Evolutionary conservation across 2,329 filamentous ascomycete genomes (phyloP), one percentile per base, ranked within the genome.

Genomic region (Trichoderma oligosporum): DNA sequence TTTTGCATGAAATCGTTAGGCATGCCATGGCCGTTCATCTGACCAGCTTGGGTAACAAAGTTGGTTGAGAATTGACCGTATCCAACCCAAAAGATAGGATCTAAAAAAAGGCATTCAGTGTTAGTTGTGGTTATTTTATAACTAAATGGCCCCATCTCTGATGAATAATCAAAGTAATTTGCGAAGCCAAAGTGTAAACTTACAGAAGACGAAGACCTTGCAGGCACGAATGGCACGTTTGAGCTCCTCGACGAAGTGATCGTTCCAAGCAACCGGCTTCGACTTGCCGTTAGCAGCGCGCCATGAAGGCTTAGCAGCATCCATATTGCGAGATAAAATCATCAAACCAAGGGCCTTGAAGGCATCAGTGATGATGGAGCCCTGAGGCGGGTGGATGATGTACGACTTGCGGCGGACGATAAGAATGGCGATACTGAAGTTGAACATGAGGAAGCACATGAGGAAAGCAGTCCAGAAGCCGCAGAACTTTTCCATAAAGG

Each of bases 1-100:
- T 87, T 88, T 62, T 84, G 79, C 73, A 89, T 80, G 62, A 88
- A 73, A 64, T 89, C 86, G 71, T 88, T 89, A 60, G 86, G 86
- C 51, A 88, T 79, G 24, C 85, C 84, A 60, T 86, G 79, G 4
- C 83, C 78, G 25, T 80, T 64, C 86, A 81, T 79, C 61, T 76
- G 72, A 1, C 71, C 74, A 24, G 78, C 78, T 70, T 88, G 85
- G 1, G 84, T 84, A 63, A 85, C 82, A 62, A 87, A 79, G 73
- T 86, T 88, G 70, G 77, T 81, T 53, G 81, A 82, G 72, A 88
- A 83, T 66, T 89, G 86, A 49, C 79, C 80, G 71, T 88, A 88
- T 61, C 82, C 81, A 24, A 88, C 76, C 82, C 83, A 88, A 74
- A 83, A 87, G 63, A 86, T 77, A 31, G 84, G 83, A 61, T 83